phyloP scores from a whole-genome alignment of 2,329 filamentous ascomycete genomes.

The Seiridium cupressi region DNA sequence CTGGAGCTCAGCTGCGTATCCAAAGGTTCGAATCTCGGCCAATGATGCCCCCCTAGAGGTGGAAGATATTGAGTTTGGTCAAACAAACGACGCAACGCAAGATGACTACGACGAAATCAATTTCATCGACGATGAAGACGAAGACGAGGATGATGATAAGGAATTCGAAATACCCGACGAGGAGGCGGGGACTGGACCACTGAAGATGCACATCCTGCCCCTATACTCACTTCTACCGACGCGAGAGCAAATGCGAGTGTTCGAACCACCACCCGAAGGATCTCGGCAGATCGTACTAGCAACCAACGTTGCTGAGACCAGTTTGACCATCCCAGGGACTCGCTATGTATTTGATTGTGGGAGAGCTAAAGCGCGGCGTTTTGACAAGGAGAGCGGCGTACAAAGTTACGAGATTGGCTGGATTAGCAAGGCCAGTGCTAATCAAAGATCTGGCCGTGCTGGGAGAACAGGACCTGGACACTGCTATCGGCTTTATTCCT shows the following conservation, averaged over 20 bases:
- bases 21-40: conserved; percentile 72
- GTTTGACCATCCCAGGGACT: conserved; percentile 92
- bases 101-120: conserved; percentile 54
- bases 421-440: conserved; percentile 96
- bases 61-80: conserved; percentile 83
- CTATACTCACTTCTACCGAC: conserved; percentile 91
- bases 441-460: conserved; percentile 87
- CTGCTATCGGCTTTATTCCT: conserved; percentile 92
- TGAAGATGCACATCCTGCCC: conserved; percentile 84
- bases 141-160: conserved; percentile 61
- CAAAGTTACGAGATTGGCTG: conserved; percentile 94
- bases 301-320: conserved; percentile 96
- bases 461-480: conserved; percentile 94
- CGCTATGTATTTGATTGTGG: conserved; percentile 96
- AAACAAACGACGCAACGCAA: conserved; percentile 66
- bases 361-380: conserved; percentile 86
- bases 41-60: conserved; percentile 76
- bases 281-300: conserved; percentile 85
- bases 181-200: conserved; percentile 59
- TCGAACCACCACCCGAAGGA: conserved; percentile 79
- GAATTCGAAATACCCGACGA: conserved; percentile 70
- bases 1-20: conserved; percentile 53
- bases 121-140: conserved; percentile 54
- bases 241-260: conserved; percentile 86
- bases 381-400: conserved; percentile 83